Conservation (phyloP, 148 eudicot genomes). For the Vaccinium myrtillus region DNA sequence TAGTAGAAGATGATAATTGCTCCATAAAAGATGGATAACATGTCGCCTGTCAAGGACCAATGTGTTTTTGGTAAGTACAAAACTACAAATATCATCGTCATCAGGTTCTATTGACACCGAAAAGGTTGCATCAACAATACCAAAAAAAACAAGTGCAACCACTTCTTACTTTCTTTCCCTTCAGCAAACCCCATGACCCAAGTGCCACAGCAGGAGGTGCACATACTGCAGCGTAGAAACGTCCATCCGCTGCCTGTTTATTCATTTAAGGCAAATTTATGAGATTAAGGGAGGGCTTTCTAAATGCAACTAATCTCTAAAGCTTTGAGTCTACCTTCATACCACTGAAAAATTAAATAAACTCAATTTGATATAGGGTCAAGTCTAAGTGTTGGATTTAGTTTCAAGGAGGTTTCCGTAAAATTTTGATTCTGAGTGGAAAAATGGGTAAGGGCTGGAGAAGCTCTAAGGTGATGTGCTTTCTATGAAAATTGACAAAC, state of each 20-base stretch:
- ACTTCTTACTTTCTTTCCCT: constrained; percentile 62
- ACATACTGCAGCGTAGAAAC: constrained; percentile 85
- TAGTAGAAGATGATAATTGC: too few relatives aligned
- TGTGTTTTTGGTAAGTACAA: too few relatives aligned
- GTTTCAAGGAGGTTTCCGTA: neutral
- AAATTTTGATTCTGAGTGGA: neutral
- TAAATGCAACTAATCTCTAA: neutral
- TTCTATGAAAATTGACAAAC: too few relatives aligned
- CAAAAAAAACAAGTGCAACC: neutral
- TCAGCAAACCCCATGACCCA: constrained; percentile 92
- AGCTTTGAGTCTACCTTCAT: neutral
- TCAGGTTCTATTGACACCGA: too few relatives aligned
- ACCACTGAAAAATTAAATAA: neutral
- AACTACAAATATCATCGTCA: too few relatives aligned
- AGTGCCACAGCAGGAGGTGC: constrained; percentile 96
- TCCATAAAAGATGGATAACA: too few relatives aligned
- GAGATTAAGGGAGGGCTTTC: neutral
- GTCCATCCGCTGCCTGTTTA: constrained; percentile 83
- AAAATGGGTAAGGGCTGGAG: neutral
- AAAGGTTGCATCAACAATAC: neutral
- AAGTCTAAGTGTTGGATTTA: neutral
- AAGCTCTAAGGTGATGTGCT: neutral
- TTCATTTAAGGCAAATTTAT: constrained; percentile 16
- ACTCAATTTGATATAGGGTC: neutral
- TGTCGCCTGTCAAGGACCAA: too few relatives aligned